Percentiles rank a stretch among this genome's conserved stretches.
These are phyloP conservation scores for Mycena filopes DNA, from an alignment of 768 basidiomycete species.

Conservation along the genomic window DNA sequence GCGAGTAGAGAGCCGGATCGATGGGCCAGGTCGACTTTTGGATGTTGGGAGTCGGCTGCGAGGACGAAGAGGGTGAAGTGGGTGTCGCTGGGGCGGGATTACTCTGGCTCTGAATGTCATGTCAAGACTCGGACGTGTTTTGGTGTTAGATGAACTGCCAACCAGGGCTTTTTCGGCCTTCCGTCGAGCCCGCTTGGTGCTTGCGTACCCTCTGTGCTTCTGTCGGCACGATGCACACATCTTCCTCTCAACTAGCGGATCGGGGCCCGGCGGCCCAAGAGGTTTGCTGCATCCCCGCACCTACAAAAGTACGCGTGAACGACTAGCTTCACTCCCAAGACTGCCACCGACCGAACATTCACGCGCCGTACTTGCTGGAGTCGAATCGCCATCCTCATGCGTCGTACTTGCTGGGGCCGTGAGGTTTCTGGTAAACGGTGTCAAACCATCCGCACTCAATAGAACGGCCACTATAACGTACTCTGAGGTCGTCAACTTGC, in stretches of 20 bases:
- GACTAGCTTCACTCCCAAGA: no score
- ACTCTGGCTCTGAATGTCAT: background rate
- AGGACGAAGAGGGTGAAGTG: background rate
- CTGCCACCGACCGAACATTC: constrained; percentile 59
- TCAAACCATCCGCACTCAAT: no score
- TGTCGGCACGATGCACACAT: constrained; percentile 66
- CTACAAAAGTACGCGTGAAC: no score
- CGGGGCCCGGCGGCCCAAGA: constrained; percentile 39
- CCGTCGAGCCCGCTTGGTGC: constrained; percentile 59
- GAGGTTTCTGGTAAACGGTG: no score
- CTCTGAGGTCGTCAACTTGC: no score
- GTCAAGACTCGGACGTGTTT: background rate
- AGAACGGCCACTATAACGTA: no score
- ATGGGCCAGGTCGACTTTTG: constrained; percentile 14
- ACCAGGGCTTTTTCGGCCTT: constrained; percentile 62
- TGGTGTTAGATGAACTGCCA: background rate
- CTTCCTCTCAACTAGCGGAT: constrained; percentile 43
- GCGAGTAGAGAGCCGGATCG: constrained; percentile 42
- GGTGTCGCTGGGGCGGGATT: background rate
- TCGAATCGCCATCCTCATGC: background rate
- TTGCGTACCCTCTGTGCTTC: constrained; percentile 62
- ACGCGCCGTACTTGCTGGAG: background rate
- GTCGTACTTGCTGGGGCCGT: no score
- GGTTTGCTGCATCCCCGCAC: constrained; percentile 53
- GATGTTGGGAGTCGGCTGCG: constrained; percentile 14